A percentile compares a stretch with the other conserved stretches of the same genome.
phyloP scores from a whole-genome alignment of 441 rosid species.

The Manihot esculenta region DNA sequence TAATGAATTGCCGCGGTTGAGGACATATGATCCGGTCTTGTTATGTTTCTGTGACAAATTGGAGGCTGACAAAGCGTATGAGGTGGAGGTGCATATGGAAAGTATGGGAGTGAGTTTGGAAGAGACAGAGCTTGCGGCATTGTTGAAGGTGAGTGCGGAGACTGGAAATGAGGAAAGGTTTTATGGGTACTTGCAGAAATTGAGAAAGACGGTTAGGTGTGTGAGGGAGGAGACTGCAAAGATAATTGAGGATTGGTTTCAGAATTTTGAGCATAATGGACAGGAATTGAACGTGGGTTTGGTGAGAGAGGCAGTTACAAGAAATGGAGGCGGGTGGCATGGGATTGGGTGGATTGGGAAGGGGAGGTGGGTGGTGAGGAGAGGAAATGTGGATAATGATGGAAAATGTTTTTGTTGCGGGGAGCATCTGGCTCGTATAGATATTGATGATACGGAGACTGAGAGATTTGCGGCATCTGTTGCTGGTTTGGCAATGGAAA shows the following conservation, averaged over 20 bases:
- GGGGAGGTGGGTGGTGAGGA: constrained; percentile 63
- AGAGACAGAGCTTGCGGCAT: constrained; percentile 58
- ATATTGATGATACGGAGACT: constrained; percentile 61
- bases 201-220: constrained; percentile 57
- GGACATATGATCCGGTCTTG: constrained; percentile 72
- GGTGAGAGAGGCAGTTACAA: constrained; percentile 42
- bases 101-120: constrained; percentile 51
- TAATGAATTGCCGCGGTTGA: constrained; percentile 48
- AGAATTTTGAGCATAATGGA: constrained; percentile 32
- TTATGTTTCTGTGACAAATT: constrained; percentile 62
- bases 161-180: constrained; percentile 51
- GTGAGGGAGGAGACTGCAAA: constrained; percentile 54
- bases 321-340: constrained; percentile 89
- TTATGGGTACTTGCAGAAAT: constrained; percentile 67
- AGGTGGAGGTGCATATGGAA: constrained; percentile 69
- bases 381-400: constrained; percentile 38
- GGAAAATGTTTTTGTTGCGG: constrained; percentile 67
- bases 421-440: constrained; percentile 57
- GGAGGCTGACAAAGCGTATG: constrained; percentile 70
- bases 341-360: constrained; percentile 82
- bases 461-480: constrained; percentile 60
- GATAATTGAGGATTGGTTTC: constrained; percentile 64
- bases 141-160: constrained; percentile 61
- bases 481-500: constrained; percentile 69
- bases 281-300: constrained; percentile 24